Evolutionary conservation across 2,329 filamentous ascomycete genomes (phyloP), one percentile per base, ranked within the genome.

Genomic region (Orbilia javanica): DNA sequence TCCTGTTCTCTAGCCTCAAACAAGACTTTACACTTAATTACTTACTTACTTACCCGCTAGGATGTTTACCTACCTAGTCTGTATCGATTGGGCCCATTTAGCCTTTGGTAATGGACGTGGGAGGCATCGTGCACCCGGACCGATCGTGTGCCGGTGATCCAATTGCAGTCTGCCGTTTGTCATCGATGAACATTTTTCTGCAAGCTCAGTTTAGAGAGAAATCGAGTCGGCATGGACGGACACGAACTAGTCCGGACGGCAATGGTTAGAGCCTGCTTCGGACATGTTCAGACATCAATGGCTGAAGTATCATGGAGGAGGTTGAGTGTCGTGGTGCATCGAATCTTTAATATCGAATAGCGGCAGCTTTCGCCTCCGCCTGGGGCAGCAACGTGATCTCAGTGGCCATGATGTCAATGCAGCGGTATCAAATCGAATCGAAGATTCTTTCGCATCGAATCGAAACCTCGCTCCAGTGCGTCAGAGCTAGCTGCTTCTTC

Each of bases 371-470:
- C 27, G 11, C 6, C 20, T 18, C 55, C 34, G 18, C 44, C 46
- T 44, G 48, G 64, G 18, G 46, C 64, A 53, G 48, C 64, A 55
- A 34, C 22, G 50, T 67, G 64, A 67, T 67, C 31, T 67, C 64
- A 67, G 48, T 55, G 46, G 46, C 29, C 31, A 46, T 46, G 8
- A 42, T 22, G 13, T 27, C 27, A 39, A 46, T 60, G 48, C 46
- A 73, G 13, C 34, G 20, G 20, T 44, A 20, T 39, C 36, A 39
- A 39, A 39, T 39, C 18, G 29, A 57, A 4, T 60, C 52, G 34
- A 42, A 20, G 42, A 44, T 44, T 44, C 42, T 18, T 44, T 20
- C 42, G n/a, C 42, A 44, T 20, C 42, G 18, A 44, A 44, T 44
- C 42, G 42, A 20, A 44, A 46, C 29, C 39, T 62, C 8, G 6